These are phyloP conservation scores for Jaapia argillacea DNA, from an alignment of 768 basidiomycete species.

Conservation along the genomic window DNA sequence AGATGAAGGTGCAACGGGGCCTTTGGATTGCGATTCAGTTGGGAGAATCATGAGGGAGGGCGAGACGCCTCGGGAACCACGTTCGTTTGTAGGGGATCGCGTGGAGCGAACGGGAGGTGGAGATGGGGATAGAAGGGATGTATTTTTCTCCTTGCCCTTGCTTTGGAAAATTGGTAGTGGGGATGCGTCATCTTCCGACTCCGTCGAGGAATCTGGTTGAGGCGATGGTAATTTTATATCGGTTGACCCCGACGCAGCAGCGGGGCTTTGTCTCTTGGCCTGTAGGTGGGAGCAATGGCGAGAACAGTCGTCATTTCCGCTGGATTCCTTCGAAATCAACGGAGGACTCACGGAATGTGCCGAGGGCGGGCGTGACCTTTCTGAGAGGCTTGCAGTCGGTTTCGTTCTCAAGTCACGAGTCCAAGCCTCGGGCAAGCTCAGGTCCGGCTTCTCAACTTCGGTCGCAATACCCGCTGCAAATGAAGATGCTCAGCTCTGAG, in stretches of 20 bases:
- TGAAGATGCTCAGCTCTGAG: conserved; percentile 9
- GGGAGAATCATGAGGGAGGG: not conserved
- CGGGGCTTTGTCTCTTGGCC: not conserved
- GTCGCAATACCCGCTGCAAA: conserved; percentile 44
- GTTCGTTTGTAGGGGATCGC: not conserved
- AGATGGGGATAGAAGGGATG: too few species aligned
- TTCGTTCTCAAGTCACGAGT: not conserved
- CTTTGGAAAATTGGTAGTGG: conserved; percentile 3
- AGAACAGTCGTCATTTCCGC: not conserved
- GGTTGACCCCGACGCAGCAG: not conserved
- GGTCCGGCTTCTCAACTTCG: conserved; percentile 33
- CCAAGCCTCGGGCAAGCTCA: conserved; percentile 22
- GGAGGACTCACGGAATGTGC: not conserved
- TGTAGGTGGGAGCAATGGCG: not conserved
- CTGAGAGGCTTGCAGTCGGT: not conserved
- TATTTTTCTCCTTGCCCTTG: not conserved
- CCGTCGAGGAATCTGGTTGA: conserved; percentile 34
- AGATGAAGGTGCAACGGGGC: conserved; percentile 13
- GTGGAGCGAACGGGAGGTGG: too few species aligned
- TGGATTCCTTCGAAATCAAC: not conserved
- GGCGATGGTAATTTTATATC: conserved; percentile 1
- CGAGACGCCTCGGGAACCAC: conserved; percentile 2
- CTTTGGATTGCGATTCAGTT: conserved; percentile 14
- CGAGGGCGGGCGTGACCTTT: not conserved
- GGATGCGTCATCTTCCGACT: conserved; percentile 12